Percentiles rank a stretch among this genome's conserved stretches.
Evolutionary conservation across 2,329 filamentous ascomycete species (phyloP).

Genomic region (Botrytis pseudocinerea): DNA sequence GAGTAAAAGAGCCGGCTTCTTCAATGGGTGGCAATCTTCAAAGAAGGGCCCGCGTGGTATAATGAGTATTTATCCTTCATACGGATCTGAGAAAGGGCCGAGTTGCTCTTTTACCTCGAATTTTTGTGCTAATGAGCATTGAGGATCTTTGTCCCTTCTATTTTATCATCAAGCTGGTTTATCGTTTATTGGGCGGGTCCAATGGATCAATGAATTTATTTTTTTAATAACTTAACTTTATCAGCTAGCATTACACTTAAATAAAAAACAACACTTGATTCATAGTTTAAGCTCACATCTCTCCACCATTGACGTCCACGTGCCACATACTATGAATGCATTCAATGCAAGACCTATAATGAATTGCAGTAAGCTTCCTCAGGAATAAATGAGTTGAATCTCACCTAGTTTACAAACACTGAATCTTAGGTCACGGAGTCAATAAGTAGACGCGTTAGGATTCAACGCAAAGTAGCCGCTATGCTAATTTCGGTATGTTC

Average conservation of each 20-base stretch:
- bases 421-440: accelerated
- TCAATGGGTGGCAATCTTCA: too few relatives aligned
- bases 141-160: too few relatives aligned
- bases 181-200: neutral
- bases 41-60: neutral
- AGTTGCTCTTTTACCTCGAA: neutral
- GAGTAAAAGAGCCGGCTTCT: neutral
- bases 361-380: neutral
- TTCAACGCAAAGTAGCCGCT: neutral
- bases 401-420: too few relatives aligned
- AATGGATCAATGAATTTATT: neutral
- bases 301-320: too few relatives aligned
- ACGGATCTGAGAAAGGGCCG: neutral
- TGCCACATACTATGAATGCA: neutral
- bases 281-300: neutral
- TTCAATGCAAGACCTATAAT: neutral
- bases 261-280: neutral
- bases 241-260: neutral
- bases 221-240: neutral
- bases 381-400: neutral
- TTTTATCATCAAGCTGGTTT: neutral
- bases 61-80: neutral
- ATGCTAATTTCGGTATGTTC: neutral
- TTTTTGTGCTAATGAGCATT: neutral
- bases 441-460: neutral